phyloP scores from a whole-genome alignment of 805 yeast genomes.

The Lipomyces lipofer region DNA sequence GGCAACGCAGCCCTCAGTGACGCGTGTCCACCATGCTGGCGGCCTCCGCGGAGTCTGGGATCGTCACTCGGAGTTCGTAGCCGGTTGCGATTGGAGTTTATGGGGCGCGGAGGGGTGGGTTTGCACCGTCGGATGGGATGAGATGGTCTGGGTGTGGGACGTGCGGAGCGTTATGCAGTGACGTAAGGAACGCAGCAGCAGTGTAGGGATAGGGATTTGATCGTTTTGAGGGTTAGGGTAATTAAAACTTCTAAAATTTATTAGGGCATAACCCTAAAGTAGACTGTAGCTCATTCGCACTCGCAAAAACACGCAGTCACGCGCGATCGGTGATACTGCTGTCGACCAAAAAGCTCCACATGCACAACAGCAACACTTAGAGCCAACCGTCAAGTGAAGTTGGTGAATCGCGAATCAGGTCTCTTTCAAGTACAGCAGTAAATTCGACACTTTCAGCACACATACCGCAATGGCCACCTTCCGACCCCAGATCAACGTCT shows the following conservation, averaged over 20 bases:
- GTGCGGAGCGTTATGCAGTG: conserved; percentile 43
- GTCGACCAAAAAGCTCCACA: too few species aligned
- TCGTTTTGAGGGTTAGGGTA: too few species aligned
- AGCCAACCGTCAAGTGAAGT: too few species aligned
- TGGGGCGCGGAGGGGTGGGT: conserved; percentile 98
- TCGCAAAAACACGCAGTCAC: not conserved
- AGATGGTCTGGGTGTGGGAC: conserved; percentile 88
- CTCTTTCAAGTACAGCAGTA: too few species aligned
- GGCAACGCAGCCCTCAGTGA: conserved; percentile 44
- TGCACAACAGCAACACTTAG: too few species aligned
- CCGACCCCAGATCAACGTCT: conserved; percentile 68
- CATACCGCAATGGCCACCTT: conserved; percentile 22
- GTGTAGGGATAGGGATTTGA: too few species aligned
- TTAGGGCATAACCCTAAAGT: not conserved
- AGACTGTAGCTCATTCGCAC: too few species aligned
- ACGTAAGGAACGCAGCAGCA: too few species aligned
- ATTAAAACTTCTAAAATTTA: too few species aligned
- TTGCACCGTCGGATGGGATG: conserved; percentile 96
- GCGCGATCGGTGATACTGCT: too few species aligned
- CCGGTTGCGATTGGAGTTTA: conserved; percentile 91
- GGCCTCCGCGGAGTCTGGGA: conserved; percentile 62
- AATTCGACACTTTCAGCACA: not conserved
- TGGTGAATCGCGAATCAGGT: too few species aligned
- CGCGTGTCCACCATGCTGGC: conserved; percentile 43
- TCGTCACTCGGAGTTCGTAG: conserved; percentile 81